Percentiles rank a stretch among this genome's conserved stretches.
phyloP scores from a whole-genome alignment of 176 grass and related monocot species.

The Oryza meyeriana region DNA sequence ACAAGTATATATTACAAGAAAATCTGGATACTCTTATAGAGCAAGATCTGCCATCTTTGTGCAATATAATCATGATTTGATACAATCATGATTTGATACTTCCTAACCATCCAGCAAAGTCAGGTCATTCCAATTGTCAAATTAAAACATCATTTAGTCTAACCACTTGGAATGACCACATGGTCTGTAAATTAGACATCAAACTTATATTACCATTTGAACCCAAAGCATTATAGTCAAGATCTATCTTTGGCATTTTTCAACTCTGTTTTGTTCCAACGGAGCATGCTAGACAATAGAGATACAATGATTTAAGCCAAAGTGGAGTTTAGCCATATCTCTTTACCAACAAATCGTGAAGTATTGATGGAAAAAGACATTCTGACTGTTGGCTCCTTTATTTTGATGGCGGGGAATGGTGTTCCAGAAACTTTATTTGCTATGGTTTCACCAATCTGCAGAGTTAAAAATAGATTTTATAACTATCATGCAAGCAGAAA shows the following conservation, averaged over 20 bases:
- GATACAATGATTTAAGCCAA: conserved; percentile 13
- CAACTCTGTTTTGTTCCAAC: conserved; percentile 2
- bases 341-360: conserved; percentile 87
- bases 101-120: background rate
- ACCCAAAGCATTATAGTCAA: background rate
- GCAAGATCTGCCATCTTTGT: background rate
- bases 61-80: no score
- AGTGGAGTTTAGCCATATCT: conserved; percentile 47
- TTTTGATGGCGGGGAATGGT: conserved; percentile 88
- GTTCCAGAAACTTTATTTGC: conserved; percentile 81
- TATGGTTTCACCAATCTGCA: conserved; percentile 97
- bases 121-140: background rate
- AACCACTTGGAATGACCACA: conserved; percentile 4
- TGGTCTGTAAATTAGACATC: background rate
- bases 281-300: conserved; percentile 15
- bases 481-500: conserved; percentile 23
- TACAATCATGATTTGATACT: background rate
- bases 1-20: no score
- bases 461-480: conserved; percentile 3
- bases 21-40: no score
- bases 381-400: conserved; percentile 96
- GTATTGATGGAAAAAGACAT: conserved; percentile 99
- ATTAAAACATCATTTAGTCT: background rate
- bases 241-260: conserved; percentile 25
- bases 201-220: background rate